Evolutionary conservation across 129 eudicot species (phyloP).

Genomic region (Artemisia tridentata): DNA sequence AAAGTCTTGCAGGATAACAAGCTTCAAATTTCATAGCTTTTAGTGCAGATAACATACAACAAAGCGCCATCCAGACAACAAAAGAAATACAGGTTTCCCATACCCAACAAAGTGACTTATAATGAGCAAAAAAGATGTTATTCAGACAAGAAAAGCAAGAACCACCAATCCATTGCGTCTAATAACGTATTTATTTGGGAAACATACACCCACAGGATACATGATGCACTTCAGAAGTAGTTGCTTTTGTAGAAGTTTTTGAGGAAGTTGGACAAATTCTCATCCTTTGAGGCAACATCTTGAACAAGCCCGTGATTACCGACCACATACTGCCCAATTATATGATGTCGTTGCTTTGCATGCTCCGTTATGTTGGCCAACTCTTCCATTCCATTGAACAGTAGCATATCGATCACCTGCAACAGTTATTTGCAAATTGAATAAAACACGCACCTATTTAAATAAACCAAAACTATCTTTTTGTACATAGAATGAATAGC

Average conservation of each 20-base stretch:
- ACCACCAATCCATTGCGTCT: not conserved
- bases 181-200: slow-evolving; percentile 15
- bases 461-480: not conserved
- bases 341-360: slow-evolving; percentile 93
- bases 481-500: not conserved
- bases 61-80: not conserved
- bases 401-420: slow-evolving; percentile 90
- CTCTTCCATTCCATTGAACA: slow-evolving; percentile 86
- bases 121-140: slow-evolving; percentile 3
- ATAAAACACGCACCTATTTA: not conserved
- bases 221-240: slow-evolving; percentile 45
- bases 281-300: slow-evolving; percentile 58
- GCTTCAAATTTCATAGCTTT: not conserved
- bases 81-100: not conserved
- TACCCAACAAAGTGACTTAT: not conserved
- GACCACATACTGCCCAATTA: slow-evolving; percentile 84
- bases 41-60: not conserved
- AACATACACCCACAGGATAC: not conserved
- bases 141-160: slow-evolving; percentile 19
- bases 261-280: slow-evolving; percentile 61
- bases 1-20: slow-evolving; percentile 14
- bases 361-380: slow-evolving; percentile 69
- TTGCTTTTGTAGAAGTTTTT: slow-evolving; percentile 73
- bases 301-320: slow-evolving; percentile 62
- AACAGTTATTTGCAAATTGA: not conserved